A percentile compares a stretch with the other conserved stretches of the same genome.
These are phyloP conservation scores for Talaromyces pinophilus DNA, from an alignment of 2,329 filamentous ascomycete species.

Conservation along the genomic window DNA sequence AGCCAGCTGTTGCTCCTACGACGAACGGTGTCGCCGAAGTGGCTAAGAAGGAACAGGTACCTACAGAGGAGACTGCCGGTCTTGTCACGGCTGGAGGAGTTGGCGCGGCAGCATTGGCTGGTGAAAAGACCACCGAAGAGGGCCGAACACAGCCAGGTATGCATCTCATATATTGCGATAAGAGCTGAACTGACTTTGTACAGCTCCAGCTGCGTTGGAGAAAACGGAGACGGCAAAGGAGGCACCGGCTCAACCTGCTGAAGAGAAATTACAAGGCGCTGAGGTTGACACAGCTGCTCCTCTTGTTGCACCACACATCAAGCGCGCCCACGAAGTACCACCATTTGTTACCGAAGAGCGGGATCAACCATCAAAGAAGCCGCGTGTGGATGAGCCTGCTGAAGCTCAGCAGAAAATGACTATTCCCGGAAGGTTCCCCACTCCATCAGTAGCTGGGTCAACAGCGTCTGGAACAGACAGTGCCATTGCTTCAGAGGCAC, in stretches of 20 bases:
- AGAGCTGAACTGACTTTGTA: background rate
- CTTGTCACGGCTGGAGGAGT: background rate
- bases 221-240: background rate
- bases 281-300: conserved; percentile 24
- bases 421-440: conserved; percentile 20
- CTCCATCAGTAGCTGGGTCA: conserved; percentile 19
- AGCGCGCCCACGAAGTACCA: conserved; percentile 42
- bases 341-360: conserved; percentile 35
- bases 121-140: background rate
- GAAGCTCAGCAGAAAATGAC: conserved; percentile 6
- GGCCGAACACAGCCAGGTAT: conserved; percentile 12
- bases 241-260: background rate
- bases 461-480: conserved; percentile 17
- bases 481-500: conserved; percentile 10
- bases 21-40: background rate
- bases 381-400: conserved; percentile 36
- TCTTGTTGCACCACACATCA: conserved; percentile 28
- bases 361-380: conserved; percentile 38
- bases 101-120: conserved; percentile 1
- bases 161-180: background rate
- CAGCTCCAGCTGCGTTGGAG: background rate
- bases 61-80: background rate
- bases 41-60: conserved; percentile 1
- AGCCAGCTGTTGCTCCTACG: background rate
- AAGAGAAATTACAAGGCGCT: conserved; percentile 12